Conservation (phyloP, 305 asterid species). For the Striga hermonthica region DNA sequence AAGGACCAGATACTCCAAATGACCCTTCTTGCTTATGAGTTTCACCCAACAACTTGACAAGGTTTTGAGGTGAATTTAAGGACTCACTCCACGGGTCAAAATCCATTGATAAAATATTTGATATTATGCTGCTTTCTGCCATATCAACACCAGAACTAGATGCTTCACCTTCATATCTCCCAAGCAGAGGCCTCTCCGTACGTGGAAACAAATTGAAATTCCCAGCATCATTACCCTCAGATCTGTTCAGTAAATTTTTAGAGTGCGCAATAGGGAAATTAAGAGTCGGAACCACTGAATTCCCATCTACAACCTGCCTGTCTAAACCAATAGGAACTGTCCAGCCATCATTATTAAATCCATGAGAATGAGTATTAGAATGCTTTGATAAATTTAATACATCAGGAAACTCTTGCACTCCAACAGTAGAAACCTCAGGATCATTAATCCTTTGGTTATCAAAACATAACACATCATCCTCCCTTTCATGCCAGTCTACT, state of each 20-base stretch:
- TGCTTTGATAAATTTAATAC: conserved; percentile 37
- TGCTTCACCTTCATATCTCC: conserved; percentile 49
- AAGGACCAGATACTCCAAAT: conserved; percentile 54
- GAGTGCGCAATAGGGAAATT: conserved; percentile 45
- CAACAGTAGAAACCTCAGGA: conserved; percentile 49
- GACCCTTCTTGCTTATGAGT: conserved; percentile 47
- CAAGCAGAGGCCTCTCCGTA: conserved; percentile 39
- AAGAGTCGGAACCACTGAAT: conserved; percentile 43
- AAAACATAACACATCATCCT: conserved; percentile 53
- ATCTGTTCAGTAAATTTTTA: conserved; percentile 39
- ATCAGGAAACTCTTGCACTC: conserved; percentile 42
- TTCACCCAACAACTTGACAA: conserved; percentile 64
- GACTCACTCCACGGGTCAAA: conserved; percentile 74
- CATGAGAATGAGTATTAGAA: conserved; percentile 35
- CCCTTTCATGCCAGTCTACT: conserved; percentile 39
- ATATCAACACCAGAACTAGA: conserved; percentile 37
- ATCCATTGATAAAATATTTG: conserved; percentile 76
- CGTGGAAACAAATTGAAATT: conserved; percentile 38
- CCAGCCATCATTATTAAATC: conserved; percentile 32
- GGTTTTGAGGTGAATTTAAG: conserved; percentile 63
- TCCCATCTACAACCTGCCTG: conserved; percentile 45
- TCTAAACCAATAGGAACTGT: conserved; percentile 36
- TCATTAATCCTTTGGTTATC: conserved; percentile 61
- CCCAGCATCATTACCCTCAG: conserved; percentile 35
- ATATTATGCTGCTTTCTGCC: conserved; percentile 84